Evolutionary conservation across 73 alveolate genomes (phyloP).

Genomic region (Urostyla sp.): DNA sequence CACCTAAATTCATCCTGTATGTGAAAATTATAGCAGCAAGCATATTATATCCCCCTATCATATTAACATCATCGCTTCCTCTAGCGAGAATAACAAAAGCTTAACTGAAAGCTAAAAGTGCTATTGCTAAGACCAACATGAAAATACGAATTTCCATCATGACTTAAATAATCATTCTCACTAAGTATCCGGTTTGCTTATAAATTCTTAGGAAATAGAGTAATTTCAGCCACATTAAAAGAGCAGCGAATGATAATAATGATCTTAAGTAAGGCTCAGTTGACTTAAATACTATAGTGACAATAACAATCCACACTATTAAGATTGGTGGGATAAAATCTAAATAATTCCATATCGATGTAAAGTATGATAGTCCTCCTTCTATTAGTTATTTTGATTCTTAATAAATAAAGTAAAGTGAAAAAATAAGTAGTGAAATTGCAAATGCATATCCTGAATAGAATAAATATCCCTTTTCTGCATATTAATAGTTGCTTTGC

Average conservation of each 20-base stretch:
- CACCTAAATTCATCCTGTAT: slow-evolving; percentile 23
- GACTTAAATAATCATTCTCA: slow-evolving; percentile 11
- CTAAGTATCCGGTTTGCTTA: slow-evolving; percentile 25
- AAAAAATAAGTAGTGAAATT: neutral
- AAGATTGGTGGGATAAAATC: slow-evolving; percentile 51
- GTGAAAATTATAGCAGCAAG: slow-evolving; percentile 22
- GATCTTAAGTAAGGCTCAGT: too few species aligned
- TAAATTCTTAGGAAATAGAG: slow-evolving; percentile 45
- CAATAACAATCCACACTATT: too few species aligned
- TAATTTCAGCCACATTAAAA: slow-evolving; percentile 43
- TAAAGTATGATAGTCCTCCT: slow-evolving; percentile 32
- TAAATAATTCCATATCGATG: slow-evolving; percentile 48
- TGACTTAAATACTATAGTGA: too few species aligned
- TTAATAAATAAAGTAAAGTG: neutral
- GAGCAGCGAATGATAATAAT: too few species aligned
- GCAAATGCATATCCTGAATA: neutral
- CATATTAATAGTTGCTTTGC: too few species aligned
- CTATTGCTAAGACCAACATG: slow-evolving; percentile 11
- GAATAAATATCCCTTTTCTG: too few species aligned
- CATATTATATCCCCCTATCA: slow-evolving; percentile 12
- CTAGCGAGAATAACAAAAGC: slow-evolving; percentile 39
- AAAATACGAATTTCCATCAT: slow-evolving; percentile 11
- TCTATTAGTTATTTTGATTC: neutral
- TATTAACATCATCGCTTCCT: neutral
- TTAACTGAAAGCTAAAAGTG: slow-evolving; percentile 42